These are phyloP conservation scores for Acer negundo DNA, from an alignment of 345 rosid genomes.

Conservation along the genomic window DNA sequence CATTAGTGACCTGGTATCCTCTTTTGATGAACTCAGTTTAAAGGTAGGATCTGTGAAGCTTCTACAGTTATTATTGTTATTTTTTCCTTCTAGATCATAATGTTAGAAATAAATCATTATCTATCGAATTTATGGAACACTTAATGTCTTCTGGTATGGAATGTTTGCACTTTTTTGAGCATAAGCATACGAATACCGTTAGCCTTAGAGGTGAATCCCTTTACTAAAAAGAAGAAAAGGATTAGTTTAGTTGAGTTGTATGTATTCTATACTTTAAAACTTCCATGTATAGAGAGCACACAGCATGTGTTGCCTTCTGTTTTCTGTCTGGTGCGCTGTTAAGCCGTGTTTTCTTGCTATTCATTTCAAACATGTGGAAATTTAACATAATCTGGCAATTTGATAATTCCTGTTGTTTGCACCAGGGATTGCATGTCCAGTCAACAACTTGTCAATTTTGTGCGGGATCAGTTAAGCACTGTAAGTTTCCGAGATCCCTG, in stretches of 20 bases:
- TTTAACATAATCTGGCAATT: background rate
- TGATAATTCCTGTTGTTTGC: background rate
- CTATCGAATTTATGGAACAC: background rate
- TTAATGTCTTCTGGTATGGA: background rate
- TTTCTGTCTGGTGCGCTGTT: background rate
- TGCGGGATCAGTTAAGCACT: constrained; percentile 55
- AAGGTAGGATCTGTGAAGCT: background rate
- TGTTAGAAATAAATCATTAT: too few relatives aligned
- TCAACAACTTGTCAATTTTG: constrained; percentile 74
- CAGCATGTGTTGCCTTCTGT: background rate
- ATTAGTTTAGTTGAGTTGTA: too few relatives aligned
- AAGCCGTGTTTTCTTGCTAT: background rate
- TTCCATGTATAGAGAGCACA: too few relatives aligned
- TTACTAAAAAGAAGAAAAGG: too few relatives aligned
- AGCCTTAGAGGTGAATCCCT: too few relatives aligned
- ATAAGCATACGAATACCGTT: too few relatives aligned
- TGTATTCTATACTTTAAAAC: too few relatives aligned
- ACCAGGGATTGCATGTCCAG: constrained; percentile 90
- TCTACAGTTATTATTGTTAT: background rate
- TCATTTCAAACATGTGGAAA: background rate
- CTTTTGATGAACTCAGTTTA: background rate
- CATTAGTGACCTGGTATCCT: background rate
- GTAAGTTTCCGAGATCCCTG: constrained; percentile 28
- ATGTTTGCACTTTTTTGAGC: too few relatives aligned
- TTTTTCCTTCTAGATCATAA: background rate